phyloP scores from a whole-genome alignment of 768 basidiomycete genomes.

The Collybia sp. region DNA sequence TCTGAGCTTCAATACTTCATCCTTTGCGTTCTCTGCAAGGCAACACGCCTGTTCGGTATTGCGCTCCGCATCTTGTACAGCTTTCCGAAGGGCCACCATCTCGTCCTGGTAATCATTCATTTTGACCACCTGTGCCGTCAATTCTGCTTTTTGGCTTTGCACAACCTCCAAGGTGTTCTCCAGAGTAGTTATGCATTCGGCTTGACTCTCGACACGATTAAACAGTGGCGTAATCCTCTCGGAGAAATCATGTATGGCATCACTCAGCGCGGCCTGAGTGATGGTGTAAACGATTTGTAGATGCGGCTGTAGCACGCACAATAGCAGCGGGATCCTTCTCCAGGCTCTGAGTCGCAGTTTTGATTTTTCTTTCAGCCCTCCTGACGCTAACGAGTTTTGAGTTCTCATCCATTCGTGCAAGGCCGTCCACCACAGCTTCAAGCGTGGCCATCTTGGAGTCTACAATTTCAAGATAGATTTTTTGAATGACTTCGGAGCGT shows the following conservation, averaged over 20 bases:
- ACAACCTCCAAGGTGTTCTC: conserved; percentile 10
- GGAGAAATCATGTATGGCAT: conserved; percentile 34
- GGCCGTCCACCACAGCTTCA: conserved; percentile 1
- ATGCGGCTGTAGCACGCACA: conserved; percentile 2
- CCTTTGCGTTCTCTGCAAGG: conserved; percentile 20
- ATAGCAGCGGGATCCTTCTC: conserved; percentile 8
- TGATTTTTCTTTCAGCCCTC: background rate
- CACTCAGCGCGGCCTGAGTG: conserved; percentile 24
- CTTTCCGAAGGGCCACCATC: conserved; percentile 10
- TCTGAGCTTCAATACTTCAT: conserved; percentile 16
- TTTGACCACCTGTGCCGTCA: conserved; percentile 12
- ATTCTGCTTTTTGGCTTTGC: conserved; percentile 8
- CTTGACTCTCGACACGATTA: conserved; percentile 20
- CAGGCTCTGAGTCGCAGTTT: background rate
- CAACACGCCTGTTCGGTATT: conserved; percentile 23
- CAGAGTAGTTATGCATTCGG: conserved; percentile 19
- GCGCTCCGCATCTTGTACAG: conserved; percentile 10
- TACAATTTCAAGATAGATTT: conserved; percentile 2
- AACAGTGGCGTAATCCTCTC: conserved; percentile 36
- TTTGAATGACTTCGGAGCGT: conserved; percentile 9
- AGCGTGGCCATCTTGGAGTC: conserved; percentile 1
- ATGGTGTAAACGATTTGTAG: no score
- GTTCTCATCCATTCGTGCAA: background rate
- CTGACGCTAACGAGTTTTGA: background rate
- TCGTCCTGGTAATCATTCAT: conserved; percentile 15